Evolutionary conservation across 495 filamentous ascomycete genomes (phyloP).

Genomic region (Xylaria nigripes): DNA sequence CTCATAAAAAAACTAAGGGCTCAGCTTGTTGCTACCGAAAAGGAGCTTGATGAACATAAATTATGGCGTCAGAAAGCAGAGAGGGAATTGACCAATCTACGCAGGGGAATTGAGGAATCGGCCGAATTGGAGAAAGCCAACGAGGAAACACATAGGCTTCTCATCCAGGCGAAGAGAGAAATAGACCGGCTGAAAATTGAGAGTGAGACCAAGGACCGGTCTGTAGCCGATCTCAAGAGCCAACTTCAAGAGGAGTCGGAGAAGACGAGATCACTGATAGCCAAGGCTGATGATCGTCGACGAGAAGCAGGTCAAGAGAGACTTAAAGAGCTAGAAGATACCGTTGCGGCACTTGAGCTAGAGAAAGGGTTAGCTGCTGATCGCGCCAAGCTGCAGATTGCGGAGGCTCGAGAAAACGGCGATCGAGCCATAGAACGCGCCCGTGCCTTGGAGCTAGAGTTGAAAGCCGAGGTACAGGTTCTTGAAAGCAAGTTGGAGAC

Average conservation of each 20-base stretch:
- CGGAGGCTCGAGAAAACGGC: slow-evolving; percentile 59
- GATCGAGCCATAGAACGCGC: slow-evolving; percentile 69
- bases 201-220: slow-evolving; percentile 53
- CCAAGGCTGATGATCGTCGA: slow-evolving; percentile 57
- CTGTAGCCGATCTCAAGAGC: slow-evolving; percentile 59
- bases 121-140: slow-evolving; percentile 60
- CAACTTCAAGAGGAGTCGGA: slow-evolving; percentile 62
- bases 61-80: slow-evolving; percentile 61
- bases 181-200: slow-evolving; percentile 59
- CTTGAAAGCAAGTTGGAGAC: slow-evolving; percentile 89
- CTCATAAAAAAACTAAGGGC: slow-evolving; percentile 74
- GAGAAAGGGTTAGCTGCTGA: slow-evolving; percentile 71
- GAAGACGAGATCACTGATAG: slow-evolving; percentile 58
- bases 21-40: slow-evolving; percentile 54
- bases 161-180: slow-evolving; percentile 63
- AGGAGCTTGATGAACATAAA: slow-evolving; percentile 52
- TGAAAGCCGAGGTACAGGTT: slow-evolving; percentile 71
- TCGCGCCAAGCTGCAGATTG: slow-evolving; percentile 58
- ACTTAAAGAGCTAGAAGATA: slow-evolving; percentile 61
- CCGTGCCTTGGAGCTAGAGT: slow-evolving; percentile 62
- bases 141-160: slow-evolving; percentile 53
- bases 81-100: slow-evolving; percentile 48
- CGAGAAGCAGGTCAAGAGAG: slow-evolving; percentile 58
- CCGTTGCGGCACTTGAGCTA: slow-evolving; percentile 59
- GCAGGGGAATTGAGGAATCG: slow-evolving; percentile 53